Evolutionary conservation across 116 monocot genomes (phyloP), one percentile per base, ranked within the genome.

Genomic region (Trichopus zeylanicus): DNA sequence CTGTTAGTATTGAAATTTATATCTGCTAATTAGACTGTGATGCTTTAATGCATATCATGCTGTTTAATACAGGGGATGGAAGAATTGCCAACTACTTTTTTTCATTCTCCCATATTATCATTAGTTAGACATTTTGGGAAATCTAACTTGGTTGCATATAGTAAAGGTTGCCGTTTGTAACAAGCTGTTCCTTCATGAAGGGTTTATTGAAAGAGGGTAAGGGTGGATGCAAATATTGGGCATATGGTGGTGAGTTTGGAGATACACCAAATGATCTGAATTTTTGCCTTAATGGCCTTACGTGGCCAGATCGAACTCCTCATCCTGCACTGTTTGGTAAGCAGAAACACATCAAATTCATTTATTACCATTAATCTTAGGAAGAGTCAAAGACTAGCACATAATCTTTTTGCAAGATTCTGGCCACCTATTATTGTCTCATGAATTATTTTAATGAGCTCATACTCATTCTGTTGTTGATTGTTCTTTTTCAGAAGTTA

Each of bases 231-330:
- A 91, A 98, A 53, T 65, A 80, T 28, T 98, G 97, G 97, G 91
- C 97, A 4, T 98, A 98, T 76, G 97, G 97, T 18, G 97, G 97
- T 66, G 91, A 91, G 55, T 98, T 91, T 72, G 97, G 97, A 63
- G 97, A 98, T 69, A 55, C 46, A 30, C 91, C 91, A 12, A 98
- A 98, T 72, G 97, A 98, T 53, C 80, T 82, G 47, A 98, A 98
- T 68, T 98, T 98, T 67, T 98, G 97, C 77, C 33, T 85, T 48
- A 88, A 98, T 85, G 97, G 97, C 24, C 78, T 98, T 65, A 66
- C 52, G 31, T 98, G 97, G 97, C 91, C 97, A 38, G 91, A 98
- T 76, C 64, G 97, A 37, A 82, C 91, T 59, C 91, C 88, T 77
- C 97, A 98, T 76, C 97, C 97, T 56, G 91, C 91, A 53, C 28